phyloP scores from a whole-genome alignment of 1,284 basidiomycete species.

The Megacollybia platyphylla region DNA sequence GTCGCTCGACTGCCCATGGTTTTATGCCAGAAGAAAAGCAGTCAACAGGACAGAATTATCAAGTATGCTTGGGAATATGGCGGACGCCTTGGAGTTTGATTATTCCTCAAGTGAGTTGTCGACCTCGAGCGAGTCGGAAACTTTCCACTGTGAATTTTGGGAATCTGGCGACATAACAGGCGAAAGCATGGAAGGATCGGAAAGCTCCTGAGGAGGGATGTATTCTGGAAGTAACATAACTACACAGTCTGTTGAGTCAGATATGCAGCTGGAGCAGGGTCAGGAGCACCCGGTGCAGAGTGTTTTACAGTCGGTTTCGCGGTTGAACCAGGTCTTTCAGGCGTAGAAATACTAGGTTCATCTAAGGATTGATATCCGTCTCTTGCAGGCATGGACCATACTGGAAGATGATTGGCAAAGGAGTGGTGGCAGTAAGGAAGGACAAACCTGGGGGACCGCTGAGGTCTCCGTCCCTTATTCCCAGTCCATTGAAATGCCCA shows the following conservation, averaged over 20 bases:
- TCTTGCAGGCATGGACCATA: conserved; percentile 77
- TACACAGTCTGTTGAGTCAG: conserved; percentile 27
- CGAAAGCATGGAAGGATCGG: no score
- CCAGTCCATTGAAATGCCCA: conserved; percentile 45
- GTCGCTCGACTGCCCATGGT: conserved; percentile 76
- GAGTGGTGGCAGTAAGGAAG: neutral
- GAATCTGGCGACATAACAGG: no score
- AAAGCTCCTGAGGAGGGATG: no score
- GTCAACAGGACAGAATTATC: conserved; percentile 38
- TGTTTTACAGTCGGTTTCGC: conserved; percentile 18
- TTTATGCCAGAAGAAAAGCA: conserved; percentile 62
- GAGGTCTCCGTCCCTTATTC: conserved; percentile 37
- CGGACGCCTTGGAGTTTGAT: neutral
- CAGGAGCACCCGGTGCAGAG: conserved; percentile 13
- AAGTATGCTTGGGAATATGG: neutral
- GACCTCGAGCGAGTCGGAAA: no score
- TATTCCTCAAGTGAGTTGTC: no score
- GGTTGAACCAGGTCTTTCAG: conserved; percentile 20
- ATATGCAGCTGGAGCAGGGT: conserved; percentile 32
- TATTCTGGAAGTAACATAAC: conserved; percentile 4
- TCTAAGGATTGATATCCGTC: conserved; percentile 68
- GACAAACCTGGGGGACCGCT: conserved; percentile 50
- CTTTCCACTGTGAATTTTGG: no score
- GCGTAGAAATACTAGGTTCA: conserved; percentile 26
- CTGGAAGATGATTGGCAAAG: conserved; percentile 19